These are phyloP conservation scores for Chloris gayana DNA, from an alignment of 176 grass and related monocot species.

Conservation along the genomic window DNA sequence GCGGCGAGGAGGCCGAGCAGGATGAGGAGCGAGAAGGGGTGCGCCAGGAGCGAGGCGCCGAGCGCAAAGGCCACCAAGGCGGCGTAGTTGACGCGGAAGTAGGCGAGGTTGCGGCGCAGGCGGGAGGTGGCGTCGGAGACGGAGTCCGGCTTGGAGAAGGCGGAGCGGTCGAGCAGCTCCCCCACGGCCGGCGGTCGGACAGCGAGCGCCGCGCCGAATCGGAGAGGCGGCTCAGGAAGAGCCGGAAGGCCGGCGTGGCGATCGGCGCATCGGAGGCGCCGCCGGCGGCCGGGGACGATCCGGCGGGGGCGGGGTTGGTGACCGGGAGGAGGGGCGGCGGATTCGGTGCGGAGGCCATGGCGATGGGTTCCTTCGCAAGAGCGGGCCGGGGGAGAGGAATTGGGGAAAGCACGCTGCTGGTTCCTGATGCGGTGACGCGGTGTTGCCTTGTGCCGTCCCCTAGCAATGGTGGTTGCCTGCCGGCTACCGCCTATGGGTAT, in stretches of 20 bases:
- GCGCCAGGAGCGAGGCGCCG: conserved; percentile 70
- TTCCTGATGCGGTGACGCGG: neutral
- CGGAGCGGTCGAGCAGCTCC: conserved; percentile 86
- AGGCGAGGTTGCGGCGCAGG: conserved; percentile 92
- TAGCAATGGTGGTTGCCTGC: neutral
- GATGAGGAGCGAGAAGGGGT: conserved; percentile 89
- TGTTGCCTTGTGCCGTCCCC: neutral
- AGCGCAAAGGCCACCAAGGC: conserved; percentile 74
- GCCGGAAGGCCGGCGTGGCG: conserved; percentile 70
- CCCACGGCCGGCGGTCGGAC: conserved; percentile 82
- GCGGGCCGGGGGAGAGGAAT: neutral
- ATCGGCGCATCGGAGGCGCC: conserved; percentile 38
- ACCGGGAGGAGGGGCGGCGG: conserved; percentile 74
- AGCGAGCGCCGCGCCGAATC: conserved; percentile 84
- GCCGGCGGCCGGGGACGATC: conserved; percentile 19
- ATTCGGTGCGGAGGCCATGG: conserved; percentile 63
- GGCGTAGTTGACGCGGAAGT: conserved; percentile 98
- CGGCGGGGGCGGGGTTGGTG: conserved; percentile 47
- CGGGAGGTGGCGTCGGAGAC: conserved; percentile 88
- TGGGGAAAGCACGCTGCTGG: neutral
- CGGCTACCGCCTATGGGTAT: neutral
- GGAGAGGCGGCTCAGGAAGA: conserved; percentile 77
- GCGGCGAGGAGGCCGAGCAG: conserved; percentile 71
- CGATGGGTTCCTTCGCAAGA: neutral
- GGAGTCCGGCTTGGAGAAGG: conserved; percentile 85